Evolutionary conservation across 2,329 filamentous ascomycete genomes (phyloP).

Genomic region (Nothopassalora personata): DNA sequence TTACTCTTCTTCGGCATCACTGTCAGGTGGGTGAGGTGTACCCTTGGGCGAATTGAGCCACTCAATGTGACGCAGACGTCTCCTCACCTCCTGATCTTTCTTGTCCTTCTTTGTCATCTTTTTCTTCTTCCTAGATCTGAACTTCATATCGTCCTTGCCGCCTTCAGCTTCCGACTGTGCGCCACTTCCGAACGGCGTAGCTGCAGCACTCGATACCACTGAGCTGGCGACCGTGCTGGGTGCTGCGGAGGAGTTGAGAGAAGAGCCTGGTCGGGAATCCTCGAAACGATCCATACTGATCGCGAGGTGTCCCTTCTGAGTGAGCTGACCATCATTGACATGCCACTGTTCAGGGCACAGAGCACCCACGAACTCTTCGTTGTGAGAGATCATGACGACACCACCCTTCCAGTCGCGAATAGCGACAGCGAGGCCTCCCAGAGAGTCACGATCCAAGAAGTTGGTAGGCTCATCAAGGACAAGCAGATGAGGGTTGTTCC

Average conservation of each 20-base stretch:
- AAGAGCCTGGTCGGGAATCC: conserved; percentile 65
- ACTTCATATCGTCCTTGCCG: conserved; percentile 70
- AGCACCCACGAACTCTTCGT: conserved; percentile 96
- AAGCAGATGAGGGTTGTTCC: conserved; percentile 91
- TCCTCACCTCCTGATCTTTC: conserved; percentile 86
- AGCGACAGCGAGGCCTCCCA: conserved; percentile 92
- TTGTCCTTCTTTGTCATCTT: conserved; percentile 96
- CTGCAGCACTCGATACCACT: conserved; percentile 30
- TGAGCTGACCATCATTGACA: conserved; percentile 80
- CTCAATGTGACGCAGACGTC: conserved; percentile 75
- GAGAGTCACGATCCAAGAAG: conserved; percentile 96
- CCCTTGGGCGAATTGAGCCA: conserved; percentile 68
- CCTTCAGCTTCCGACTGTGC: conserved; percentile 65
- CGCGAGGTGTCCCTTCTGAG: conserved; percentile 72
- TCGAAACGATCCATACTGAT: conserved; percentile 80
- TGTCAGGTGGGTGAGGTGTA: conserved; percentile 70
- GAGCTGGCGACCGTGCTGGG: conserved; percentile 59
- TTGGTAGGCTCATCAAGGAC: conserved; percentile 98
- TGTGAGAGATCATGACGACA: conserved; percentile 98
- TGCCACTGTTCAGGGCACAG: conserved; percentile 96
- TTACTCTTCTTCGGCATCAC: conserved; percentile 61
- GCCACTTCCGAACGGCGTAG: conserved; percentile 30
- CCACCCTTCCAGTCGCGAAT: conserved; percentile 98
- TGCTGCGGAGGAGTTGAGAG: conserved; percentile 60
- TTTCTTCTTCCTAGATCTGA: conserved; percentile 91